A percentile compares a stretch with the other conserved stretches of the same genome.
Conservation (phyloP, 176 grass and related monocot genomes). For the Puccinellia tenuiflora region DNA sequence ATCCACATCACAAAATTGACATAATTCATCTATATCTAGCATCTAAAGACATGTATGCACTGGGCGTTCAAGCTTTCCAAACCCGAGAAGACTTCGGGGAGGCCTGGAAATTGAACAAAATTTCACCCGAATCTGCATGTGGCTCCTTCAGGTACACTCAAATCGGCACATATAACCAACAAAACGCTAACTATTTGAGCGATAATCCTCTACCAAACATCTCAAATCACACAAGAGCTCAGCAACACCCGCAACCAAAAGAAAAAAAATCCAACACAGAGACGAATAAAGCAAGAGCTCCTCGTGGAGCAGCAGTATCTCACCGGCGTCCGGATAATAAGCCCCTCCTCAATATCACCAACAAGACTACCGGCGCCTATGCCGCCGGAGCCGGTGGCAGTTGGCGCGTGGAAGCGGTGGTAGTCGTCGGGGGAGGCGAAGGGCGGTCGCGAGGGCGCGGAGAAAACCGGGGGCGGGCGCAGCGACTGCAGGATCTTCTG, state of each 20-base stretch:
- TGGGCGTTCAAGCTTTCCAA: constrained; percentile 17
- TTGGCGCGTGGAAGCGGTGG: constrained; percentile 50
- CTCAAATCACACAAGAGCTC: constrained; percentile 12
- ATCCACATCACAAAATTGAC: neutral
- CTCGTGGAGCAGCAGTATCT: constrained; percentile 26
- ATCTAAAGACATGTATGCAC: constrained; percentile 12
- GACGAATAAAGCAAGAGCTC: constrained; percentile 17
- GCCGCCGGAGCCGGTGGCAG: constrained; percentile 22
- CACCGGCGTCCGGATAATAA: constrained; percentile 65
- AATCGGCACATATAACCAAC: neutral
- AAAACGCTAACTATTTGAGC: neutral
- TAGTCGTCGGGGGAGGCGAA: constrained; percentile 60
- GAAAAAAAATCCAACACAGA: neutral
- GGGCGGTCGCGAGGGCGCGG: constrained; percentile 38
- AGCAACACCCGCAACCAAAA: neutral
- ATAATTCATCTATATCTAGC: constrained; percentile 15
- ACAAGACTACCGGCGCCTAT: neutral
- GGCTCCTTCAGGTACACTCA: neutral
- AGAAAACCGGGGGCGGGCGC: constrained; percentile 32
- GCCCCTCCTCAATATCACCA: constrained; percentile 38
- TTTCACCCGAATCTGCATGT: constrained; percentile 1
- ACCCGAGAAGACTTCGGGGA: neutral
- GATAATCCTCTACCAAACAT: neutral
- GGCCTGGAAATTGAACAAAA: constrained; percentile 24
- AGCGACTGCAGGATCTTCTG: constrained; percentile 65